Evolutionary conservation across 371 early-diverging fungal genomes (phyloP), one percentile per base, ranked within the genome.

Genomic region (Mortierella sp.): DNA sequence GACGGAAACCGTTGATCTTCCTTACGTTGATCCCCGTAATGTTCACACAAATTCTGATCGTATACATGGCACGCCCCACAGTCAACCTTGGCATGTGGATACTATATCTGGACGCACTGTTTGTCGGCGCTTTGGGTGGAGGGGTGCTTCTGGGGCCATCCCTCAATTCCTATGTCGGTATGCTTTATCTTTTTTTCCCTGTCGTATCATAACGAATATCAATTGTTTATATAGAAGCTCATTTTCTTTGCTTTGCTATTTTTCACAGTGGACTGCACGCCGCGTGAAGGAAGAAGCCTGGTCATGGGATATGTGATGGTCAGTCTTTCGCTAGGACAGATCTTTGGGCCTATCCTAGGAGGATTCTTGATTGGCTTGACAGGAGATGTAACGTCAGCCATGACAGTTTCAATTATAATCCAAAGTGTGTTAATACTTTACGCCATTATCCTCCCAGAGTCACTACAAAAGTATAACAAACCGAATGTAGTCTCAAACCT

Each of bases 111-210:
- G 75, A 74, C 24, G 64, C 71, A 0, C 6, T 70, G 7, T 50
- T 80, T 10, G 38, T 65, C 47, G 80, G 80, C 4, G 16, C 63
- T 3, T 22, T 70, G 11, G 80, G 80, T 7, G 75, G 61, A n/a
- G 75, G 80, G n/a, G 9, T 71, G 57, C 72, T 80, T 8, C 52
- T 80, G 9, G 68, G 70, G 13, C 72, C 75, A 3, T 40, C 45
- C 9, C 21, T 80, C 21, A 63, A 38, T 11, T 60, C 75, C 1
- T 80, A 80, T 70, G 21, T 74, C n/a, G 73, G 78, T 78, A 73
- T 32, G 60, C 21, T 32, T n/a, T 13, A 36, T 50, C n/a, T 48
- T 7, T 33, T 21, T 10, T 21, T 38, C 59, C 13, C 19, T n/a
- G 1, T 28, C 28, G 28, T 28, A 28, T 28, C 28, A 28, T 28